Evolutionary conservation across 176 grass and related monocot species (phyloP).

Genomic region (Lolium perenne): DNA sequence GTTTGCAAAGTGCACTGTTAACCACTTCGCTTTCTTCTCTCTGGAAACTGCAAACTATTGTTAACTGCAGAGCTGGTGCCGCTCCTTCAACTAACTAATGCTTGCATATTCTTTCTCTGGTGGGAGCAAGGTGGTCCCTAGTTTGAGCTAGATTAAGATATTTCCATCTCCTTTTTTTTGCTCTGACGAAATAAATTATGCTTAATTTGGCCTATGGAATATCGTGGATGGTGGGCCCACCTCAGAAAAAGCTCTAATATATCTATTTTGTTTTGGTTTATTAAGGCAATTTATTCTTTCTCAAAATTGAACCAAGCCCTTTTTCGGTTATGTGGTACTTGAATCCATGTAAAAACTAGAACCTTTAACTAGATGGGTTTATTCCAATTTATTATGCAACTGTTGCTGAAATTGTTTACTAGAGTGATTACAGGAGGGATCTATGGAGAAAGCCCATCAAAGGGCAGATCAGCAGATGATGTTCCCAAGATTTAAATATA

Average conservation of each 20-base stretch:
- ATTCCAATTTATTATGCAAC: background rate
- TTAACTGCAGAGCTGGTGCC: slow-evolving; percentile 42
- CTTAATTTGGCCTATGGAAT: slow-evolving; percentile 30
- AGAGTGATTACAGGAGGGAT: background rate
- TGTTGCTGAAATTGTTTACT: background rate
- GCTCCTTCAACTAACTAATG: slow-evolving; percentile 45
- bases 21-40: slow-evolving; percentile 5
- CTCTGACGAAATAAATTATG: background rate
- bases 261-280: slow-evolving; percentile 14
- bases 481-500: slow-evolving; percentile 17
- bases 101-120: background rate
- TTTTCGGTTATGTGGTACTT: background rate
- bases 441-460: background rate
- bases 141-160: background rate
- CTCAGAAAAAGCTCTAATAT: background rate
- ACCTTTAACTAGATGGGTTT: no score
- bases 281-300: background rate
- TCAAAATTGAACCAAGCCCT: background rate
- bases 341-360: background rate
- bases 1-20: slow-evolving; percentile 39
- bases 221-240: slow-evolving; percentile 35
- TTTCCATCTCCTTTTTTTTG: background rate
- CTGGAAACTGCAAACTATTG: slow-evolving; percentile 40
- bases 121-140: slow-evolving; percentile 25
- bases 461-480: slow-evolving; percentile 22